Percentiles rank a stretch among this genome's conserved stretches.
phyloP scores from a whole-genome alignment of 2,329 filamentous ascomycete species.

The Talaromyces islandicus region DNA sequence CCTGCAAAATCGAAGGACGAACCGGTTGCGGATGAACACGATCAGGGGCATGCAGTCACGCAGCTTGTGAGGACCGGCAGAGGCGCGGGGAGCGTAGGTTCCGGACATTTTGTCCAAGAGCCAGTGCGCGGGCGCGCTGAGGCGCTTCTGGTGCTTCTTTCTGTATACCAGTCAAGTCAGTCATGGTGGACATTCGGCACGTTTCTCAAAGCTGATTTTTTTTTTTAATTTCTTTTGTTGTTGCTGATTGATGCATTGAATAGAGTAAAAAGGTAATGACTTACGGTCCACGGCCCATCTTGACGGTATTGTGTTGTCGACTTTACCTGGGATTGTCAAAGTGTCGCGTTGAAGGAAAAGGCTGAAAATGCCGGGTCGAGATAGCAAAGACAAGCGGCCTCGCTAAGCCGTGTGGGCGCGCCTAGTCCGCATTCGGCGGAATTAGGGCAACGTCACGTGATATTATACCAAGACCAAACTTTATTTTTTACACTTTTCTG shows the following conservation, averaged over 20 bases:
- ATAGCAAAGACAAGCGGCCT: conserved; percentile 17
- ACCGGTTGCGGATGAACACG: conserved; percentile 85
- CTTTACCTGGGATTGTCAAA: conserved; percentile 32
- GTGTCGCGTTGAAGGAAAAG: conserved; percentile 23
- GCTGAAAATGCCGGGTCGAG: conserved; percentile 13
- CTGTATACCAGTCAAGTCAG: conserved; percentile 41
- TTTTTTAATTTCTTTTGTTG: neutral
- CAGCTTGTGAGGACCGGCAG: conserved; percentile 94
- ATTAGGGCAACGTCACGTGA: conserved; percentile 10
- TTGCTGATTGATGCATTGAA: neutral
- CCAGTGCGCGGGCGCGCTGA: conserved; percentile 98
- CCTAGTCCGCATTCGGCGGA: conserved; percentile 21
- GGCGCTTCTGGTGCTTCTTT: conserved; percentile 99
- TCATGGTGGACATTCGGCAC: conserved; percentile 8
- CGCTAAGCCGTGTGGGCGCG: conserved; percentile 19
- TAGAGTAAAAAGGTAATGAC: conserved; percentile 22
- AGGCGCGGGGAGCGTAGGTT: conserved; percentile 65
- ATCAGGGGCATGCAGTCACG: conserved; percentile 98
- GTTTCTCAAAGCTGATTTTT: neutral
- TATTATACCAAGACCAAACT: neutral
- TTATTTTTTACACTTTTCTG: neutral
- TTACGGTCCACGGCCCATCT: conserved; percentile 56
- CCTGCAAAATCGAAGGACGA: conserved; percentile 17
- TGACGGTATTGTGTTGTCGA: conserved; percentile 40
- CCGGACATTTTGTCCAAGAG: conserved; percentile 99